Conservation (phyloP, 225 moss, liverwort and hornwort species). For the Pseudisothecium myosuroides region DNA sequence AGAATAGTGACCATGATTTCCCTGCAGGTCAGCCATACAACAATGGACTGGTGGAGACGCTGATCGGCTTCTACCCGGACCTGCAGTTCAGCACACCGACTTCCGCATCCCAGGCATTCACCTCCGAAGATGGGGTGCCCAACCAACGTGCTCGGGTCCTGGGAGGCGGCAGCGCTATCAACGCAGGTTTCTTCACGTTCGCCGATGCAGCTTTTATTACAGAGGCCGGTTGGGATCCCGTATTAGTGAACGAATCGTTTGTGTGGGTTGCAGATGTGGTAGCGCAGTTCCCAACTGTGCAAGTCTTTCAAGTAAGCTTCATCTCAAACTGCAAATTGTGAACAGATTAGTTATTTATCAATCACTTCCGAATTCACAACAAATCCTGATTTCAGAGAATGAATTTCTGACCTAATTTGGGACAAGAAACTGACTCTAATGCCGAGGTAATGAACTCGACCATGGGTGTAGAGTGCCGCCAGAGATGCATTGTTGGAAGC, state of each 20-base stretch:
- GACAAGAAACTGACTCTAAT: background rate
- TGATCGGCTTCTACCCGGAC: conserved; percentile 7
- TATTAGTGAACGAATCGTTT: conserved; percentile 49
- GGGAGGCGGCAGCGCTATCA: conserved; percentile 62
- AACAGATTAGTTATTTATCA: background rate
- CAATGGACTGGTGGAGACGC: conserved; percentile 8
- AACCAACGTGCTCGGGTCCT: conserved; percentile 48
- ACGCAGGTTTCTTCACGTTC: conserved; percentile 76
- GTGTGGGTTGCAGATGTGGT: conserved; percentile 61
- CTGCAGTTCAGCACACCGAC: conserved; percentile 17
- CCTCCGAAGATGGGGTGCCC: conserved; percentile 46
- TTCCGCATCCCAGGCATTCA: conserved; percentile 36
- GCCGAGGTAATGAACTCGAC: background rate
- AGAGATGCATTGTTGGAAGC: conserved; percentile 52
- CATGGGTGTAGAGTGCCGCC: conserved; percentile 31
- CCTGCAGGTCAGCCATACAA: conserved; percentile 34
- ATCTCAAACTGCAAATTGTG: background rate
- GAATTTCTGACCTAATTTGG: background rate
- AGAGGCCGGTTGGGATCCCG: conserved; percentile 22
- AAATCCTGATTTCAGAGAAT: background rate
- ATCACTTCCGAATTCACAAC: background rate
- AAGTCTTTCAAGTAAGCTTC: conserved; percentile 42
- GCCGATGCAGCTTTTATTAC: conserved; percentile 44
- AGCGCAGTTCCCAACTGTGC: conserved; percentile 38
- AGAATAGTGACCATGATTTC: background rate